Conservation (phyloP, 371 early-diverging fungal species). For the Cokeromyces recurvatus region DNA sequence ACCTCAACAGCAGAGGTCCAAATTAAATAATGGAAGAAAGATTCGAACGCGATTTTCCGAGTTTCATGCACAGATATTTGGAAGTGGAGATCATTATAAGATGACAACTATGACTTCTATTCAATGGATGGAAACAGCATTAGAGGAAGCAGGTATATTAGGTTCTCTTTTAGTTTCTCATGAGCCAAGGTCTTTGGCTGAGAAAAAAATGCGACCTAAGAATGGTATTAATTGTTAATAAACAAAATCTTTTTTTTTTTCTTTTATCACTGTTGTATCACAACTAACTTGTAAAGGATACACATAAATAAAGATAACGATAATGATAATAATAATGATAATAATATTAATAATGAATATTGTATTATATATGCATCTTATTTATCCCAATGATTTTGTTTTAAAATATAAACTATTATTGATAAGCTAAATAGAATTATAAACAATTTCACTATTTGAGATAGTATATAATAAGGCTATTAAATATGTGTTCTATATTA, state of each 20-base stretch:
- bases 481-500: too few species aligned
- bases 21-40: constrained; percentile 41
- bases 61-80: constrained; percentile 54
- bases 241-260: constrained; percentile 2
- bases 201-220: constrained; percentile 36
- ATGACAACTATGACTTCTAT: constrained; percentile 60
- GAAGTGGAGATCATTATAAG: constrained; percentile 45
- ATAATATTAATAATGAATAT: too few species aligned
- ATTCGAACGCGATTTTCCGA: constrained; percentile 39
- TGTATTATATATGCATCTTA: too few species aligned
- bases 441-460: too few species aligned
- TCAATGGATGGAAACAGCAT: constrained; percentile 48
- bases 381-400: too few species aligned
- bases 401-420: too few species aligned
- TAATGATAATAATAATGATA: too few species aligned
- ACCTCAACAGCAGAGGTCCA: constrained; percentile 11
- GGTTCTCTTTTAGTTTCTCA: constrained; percentile 45
- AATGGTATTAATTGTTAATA: not conserved
- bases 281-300: too few species aligned
- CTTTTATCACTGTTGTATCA: too few species aligned
- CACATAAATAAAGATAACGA: not conserved
- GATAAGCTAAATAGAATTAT: too few species aligned
- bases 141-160: constrained; percentile 44
- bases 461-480: too few species aligned
- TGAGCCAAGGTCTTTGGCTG: constrained; percentile 54